Evolutionary conservation across 2,329 filamentous ascomycete species (phyloP), one percentile per base, ranked within the genome.

Genomic region (Talaromyces pinophilus): DNA sequence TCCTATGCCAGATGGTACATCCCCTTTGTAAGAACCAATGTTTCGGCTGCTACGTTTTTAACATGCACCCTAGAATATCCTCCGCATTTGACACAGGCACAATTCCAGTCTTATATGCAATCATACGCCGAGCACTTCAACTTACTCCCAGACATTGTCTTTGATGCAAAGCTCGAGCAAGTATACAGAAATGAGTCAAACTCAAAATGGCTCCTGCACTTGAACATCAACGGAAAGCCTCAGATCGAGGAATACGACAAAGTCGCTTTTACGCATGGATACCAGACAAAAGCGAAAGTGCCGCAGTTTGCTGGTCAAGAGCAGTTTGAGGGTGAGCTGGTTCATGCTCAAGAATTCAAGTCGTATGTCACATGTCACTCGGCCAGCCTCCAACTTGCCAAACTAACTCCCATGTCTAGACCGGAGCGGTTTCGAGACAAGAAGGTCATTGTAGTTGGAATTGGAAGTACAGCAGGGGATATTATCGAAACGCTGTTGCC

Each of bases 81-180:
- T 28, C 44, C 50, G 1, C 67, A 65, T 68, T 67, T 71, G 6
- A 70, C 74, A 40, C 69, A 70, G 35, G 66, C 64, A 6, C 71
- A 76, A 52, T 70, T 77, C 42, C 75, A 79, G 46, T 73, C 78
- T 59, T 83, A 79, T 66, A 73, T 82, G 69, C 75, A 82, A 63
- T 71, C 68, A 7, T 83, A 81, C 63, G 78, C 78, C n/a, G 71
- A 72, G 6, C 74, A 80, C 44, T 82, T 81, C 54, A 72, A 76
- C n/a, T 69, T 81, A 19, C 67, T 76, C 33, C 71, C 73, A 5
- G 69, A 79, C 54, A 72, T 81, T 17, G 68, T 74, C 0, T 75
- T 81, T 60, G 72, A 74, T 33, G 73, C 76, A 11, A 72, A 68
- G 4, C 72, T 81, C 2, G 72, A 71, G 38, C 68, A 70, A 11